Percentiles rank a stretch among this genome's conserved stretches.
These are phyloP conservation scores for Brassica nigra DNA, from an alignment of 345 rosid species.

Conservation along the genomic window DNA sequence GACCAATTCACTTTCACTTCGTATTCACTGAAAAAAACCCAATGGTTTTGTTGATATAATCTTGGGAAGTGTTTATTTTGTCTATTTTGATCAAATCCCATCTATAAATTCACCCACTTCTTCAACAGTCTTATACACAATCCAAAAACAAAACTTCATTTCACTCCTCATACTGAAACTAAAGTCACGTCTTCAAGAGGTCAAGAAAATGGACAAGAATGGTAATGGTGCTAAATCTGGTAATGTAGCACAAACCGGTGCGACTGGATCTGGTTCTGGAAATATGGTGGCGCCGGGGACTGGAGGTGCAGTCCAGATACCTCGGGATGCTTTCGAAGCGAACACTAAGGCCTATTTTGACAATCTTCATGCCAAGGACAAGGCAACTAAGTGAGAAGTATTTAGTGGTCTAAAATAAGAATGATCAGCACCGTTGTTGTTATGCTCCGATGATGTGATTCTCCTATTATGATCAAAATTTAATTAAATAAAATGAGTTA, in stretches of 20 bases:
- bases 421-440: neutral
- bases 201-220: conserved; percentile 20
- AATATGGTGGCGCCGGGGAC: conserved; percentile 27
- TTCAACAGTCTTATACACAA: neutral
- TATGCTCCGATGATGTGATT: neutral
- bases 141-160: neutral
- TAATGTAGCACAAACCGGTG: conserved; percentile 10
- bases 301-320: conserved; percentile 14
- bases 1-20: neutral
- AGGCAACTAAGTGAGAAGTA: conserved; percentile 2
- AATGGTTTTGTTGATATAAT: neutral
- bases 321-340: conserved; percentile 13
- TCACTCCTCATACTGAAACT: neutral
- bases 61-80: conserved; percentile 16
- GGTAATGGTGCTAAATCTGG: neutral
- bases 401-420: neutral
- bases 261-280: neutral
- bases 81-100: neutral
- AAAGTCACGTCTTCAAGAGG: neutral
- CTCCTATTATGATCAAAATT: neutral
- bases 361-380: conserved; percentile 18
- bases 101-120: conserved; percentile 10
- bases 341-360: conserved; percentile 24
- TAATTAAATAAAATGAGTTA: conserved; percentile 10
- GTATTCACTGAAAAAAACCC: neutral